phyloP scores from a whole-genome alignment of 179 eudicot genomes.

The Kewa caespitosa region DNA sequence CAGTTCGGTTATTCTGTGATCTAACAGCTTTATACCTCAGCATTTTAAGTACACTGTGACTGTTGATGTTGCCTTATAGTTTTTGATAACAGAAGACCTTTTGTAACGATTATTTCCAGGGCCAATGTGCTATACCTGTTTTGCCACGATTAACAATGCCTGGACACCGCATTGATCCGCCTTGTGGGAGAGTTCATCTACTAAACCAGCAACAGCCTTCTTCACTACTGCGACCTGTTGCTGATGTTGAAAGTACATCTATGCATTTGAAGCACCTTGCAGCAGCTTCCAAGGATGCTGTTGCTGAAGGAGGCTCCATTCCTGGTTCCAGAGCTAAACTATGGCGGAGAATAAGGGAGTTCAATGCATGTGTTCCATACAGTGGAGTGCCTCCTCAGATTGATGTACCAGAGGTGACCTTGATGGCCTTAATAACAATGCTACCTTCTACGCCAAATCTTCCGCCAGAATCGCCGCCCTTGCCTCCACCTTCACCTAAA shows the following conservation, averaged over 20 bases:
- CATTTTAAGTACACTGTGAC: not conserved
- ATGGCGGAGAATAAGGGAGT: slow-evolving; percentile 98
- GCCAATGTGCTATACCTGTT: slow-evolving; percentile 87
- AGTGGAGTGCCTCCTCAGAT: slow-evolving; percentile 79
- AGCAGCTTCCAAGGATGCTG: slow-evolving; percentile 97
- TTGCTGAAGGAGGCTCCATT: slow-evolving; percentile 91
- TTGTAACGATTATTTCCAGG: slow-evolving; percentile 47
- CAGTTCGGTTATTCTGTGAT: slow-evolving; percentile 8
- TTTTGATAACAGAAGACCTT: slow-evolving; percentile 21
- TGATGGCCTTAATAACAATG: slow-evolving; percentile 98
- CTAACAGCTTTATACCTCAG: slow-evolving; percentile 5
- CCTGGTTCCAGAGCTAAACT: slow-evolving; percentile 98
- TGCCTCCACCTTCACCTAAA: slow-evolving; percentile 98
- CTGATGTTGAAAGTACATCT: slow-evolving; percentile 72
- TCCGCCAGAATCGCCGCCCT: slow-evolving; percentile 92
- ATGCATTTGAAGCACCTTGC: slow-evolving; percentile 94
- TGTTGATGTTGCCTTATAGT: not conserved
- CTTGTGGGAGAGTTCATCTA: slow-evolving; percentile 80
- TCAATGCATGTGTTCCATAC: slow-evolving; percentile 89
- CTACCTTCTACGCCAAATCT: slow-evolving; percentile 92
- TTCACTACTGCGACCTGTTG: slow-evolving; percentile 42
- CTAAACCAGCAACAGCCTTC: slow-evolving; percentile 44
- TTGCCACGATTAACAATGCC: slow-evolving; percentile 96
- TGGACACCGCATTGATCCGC: slow-evolving; percentile 99
- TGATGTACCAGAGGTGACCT: slow-evolving; percentile 96